These are phyloP conservation scores for Neurospora terricola DNA, from an alignment of 495 filamentous ascomycete species.

Conservation along the genomic window DNA sequence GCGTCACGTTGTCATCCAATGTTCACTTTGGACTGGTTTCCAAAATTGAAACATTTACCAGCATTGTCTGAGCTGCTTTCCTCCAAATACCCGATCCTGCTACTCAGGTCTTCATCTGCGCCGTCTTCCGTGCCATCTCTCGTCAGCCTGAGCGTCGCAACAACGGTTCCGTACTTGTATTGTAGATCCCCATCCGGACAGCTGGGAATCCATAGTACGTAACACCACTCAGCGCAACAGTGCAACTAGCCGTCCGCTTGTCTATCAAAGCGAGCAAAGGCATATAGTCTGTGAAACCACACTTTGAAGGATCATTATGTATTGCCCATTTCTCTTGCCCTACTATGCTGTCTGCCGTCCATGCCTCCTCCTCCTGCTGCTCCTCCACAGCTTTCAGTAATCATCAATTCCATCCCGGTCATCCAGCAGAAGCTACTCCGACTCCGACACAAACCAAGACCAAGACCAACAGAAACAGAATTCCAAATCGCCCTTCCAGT, in stretches of 20 bases:
- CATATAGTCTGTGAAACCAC: not conserved
- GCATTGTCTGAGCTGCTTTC: not conserved
- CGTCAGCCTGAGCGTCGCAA: not conserved
- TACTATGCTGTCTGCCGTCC: not conserved
- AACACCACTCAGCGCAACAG: not conserved
- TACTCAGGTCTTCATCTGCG: not conserved
- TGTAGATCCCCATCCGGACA: not conserved
- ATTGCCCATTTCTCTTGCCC: not conserved
- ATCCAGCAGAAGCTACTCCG: not conserved
- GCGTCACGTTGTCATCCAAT: not conserved
- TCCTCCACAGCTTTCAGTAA: not conserved
- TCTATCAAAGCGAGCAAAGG: not conserved
- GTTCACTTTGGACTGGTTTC: not conserved
- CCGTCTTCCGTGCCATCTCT: not conserved
- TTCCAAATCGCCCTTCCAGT: not conserved
- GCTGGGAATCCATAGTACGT: not conserved
- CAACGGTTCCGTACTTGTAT: not conserved
- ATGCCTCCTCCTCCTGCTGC: not conserved
- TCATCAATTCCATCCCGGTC: not conserved
- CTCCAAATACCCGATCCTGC: not conserved
- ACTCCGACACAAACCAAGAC: not conserved
- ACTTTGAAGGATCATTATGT: not conserved
- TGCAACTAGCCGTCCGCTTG: not conserved
- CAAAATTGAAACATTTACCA: not conserved
- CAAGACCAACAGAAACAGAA: not conserved